Base-by-base conservation (phyloP, 192 early-diverging fungal genomes). In the Rhizophlyctis rosea region DNA sequence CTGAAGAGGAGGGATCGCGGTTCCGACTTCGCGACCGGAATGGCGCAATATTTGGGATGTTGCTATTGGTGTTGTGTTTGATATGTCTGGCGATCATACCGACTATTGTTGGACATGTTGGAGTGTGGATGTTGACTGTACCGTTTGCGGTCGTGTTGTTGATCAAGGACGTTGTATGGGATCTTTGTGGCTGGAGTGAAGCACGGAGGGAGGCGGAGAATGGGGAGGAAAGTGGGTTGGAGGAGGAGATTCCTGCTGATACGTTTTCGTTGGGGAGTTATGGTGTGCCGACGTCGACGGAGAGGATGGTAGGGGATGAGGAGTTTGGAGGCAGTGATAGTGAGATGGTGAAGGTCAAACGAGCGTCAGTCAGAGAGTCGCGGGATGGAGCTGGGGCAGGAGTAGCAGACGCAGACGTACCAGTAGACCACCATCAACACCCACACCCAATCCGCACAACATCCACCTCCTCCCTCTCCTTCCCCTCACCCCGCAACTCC, bases 51-150 rank as follows among this genome's bases (percentile, higher is more conserved):
- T 76, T 91, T 66, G 91, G 90, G 13, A 39, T 78, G 9, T 63
- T 88, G 13, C 71, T 69, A 0, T 66, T 94, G 18, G 69, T 66
- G 0, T 56, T 65, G 4, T 91, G 88, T 27, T 72, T 94, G 31
- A 65, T 77, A 18, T 78, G 82, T 21, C 66, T 94, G 60, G 81
- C 90, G 58, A 84, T 84, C 79, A 1, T 87, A 77, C 29, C 71
- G 36, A n/a, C n/a, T n/a, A 23, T 69, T 13, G 88, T 92, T 68
- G 79, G 77, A 11, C 69, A 82, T 48, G 82, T 91, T n/a, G 69
- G 78, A 1, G 90, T 94, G 4, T 88, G 87, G 89, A 56, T 84
- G 50, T 74, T 91, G 33, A 90, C 92, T 2, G 70, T 90, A 30
- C 91, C 92, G 0, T 92, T 88, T 79, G 90, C 88, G 1, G 63